Evolutionary conservation across 805 yeast genomes (phyloP), one percentile per base, ranked within the genome.

Genomic region (Pichia cephalocereana): DNA sequence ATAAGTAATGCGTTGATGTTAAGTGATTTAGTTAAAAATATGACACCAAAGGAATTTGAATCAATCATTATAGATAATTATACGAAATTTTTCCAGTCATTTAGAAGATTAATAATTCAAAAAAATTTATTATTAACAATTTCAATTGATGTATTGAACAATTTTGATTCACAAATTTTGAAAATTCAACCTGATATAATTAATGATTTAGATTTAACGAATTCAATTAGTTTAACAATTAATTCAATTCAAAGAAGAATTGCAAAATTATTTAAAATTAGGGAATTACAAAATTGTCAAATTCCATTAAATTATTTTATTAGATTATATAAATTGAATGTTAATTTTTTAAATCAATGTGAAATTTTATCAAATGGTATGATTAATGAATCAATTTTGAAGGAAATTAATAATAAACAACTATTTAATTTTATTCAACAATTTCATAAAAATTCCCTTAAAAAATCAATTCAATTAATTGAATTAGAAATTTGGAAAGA

Each of bases 401-500:
- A 82, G 46, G 86, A 82, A 48, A 76, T 81, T 57, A 65, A 89
- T 15, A 76, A 74, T n/a, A 72, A 75, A 32, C 96, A 86, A 53
- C 72, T 83, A 5, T 79, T 74, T 50, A 73, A 75, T 47, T 89
- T 78, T 60, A 66, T 79, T 37, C 69, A 69, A 31, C 69, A 78
- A 32, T 75, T 76, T 55, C 89, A 84, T 53, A 71, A 72, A 43
- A 69, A 69, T 15, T 70, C 75, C 27, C 61, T 78, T 45, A 74
- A 72, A 47, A 61, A 63, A 6, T 64, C 86, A 28, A 68, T 75
- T 7, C 59, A 59, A 5, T 67, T 70, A 17, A 69, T 86, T 48
- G 90, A 85, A 45, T 68, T 69, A 43, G 98, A 90, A 54, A 68
- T 68, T 23, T 91, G 98, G 98, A 79, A 77, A 50, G 95, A 90